A percentile compares a stretch with the other conserved stretches of the same genome.
Conservation (phyloP, 805 yeast species). For the Metschnikowia colocasiae region DNA sequence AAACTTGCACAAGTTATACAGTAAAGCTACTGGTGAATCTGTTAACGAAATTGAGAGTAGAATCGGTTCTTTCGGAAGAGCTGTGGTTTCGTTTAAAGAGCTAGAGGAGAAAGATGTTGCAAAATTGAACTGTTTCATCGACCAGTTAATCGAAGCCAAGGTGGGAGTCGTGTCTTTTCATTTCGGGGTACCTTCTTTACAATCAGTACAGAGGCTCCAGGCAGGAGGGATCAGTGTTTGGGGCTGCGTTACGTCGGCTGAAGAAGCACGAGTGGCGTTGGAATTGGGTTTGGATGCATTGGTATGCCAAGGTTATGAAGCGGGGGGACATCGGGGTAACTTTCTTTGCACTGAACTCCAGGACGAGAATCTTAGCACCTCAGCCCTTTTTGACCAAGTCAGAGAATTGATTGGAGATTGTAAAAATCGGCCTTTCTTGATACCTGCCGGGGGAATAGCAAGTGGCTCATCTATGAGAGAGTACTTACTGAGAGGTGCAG, state of each 20-base stretch:
- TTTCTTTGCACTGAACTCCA: constrained; percentile 24
- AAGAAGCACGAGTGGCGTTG: constrained; percentile 36
- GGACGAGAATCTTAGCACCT: constrained; percentile 38
- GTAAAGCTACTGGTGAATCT: not conserved
- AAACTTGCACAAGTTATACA: constrained; percentile 24
- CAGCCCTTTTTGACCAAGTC: constrained; percentile 24
- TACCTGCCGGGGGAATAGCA: constrained; percentile 56
- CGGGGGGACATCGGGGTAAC: constrained; percentile 64
- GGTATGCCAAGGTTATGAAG: constrained; percentile 56
- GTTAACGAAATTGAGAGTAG: not conserved
- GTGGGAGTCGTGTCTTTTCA: constrained; percentile 52
- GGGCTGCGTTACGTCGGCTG: constrained; percentile 44
- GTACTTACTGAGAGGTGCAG: constrained; percentile 41
- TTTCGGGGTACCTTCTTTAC: constrained; percentile 44
- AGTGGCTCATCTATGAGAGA: constrained; percentile 27
- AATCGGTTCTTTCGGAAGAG: constrained; percentile 16
- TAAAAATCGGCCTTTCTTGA: constrained; percentile 25
- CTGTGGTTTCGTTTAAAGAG: constrained; percentile 29
- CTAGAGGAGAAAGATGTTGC: constrained; percentile 19
- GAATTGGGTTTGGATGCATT: constrained; percentile 44
- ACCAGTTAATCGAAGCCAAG: constrained; percentile 14
- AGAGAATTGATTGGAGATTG: constrained; percentile 3
- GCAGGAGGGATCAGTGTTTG: constrained; percentile 38
- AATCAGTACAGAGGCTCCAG: constrained; percentile 33
- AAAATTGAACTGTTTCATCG: constrained; percentile 18